phyloP scores from a whole-genome alignment of 2,329 filamentous ascomycete species.

The Clarireedia hainanense region DNA sequence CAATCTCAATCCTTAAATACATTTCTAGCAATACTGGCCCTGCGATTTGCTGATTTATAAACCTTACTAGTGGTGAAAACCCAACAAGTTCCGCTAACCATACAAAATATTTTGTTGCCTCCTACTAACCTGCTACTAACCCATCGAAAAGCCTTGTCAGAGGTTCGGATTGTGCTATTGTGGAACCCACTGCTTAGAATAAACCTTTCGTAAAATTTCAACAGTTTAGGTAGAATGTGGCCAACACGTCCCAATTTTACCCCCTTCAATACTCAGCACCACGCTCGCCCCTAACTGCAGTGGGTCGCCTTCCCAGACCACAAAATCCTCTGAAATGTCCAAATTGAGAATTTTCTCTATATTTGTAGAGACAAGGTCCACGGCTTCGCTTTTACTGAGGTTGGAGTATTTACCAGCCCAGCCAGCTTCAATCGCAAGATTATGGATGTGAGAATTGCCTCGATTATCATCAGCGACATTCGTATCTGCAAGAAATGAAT shows the following conservation, averaged over 20 bases:
- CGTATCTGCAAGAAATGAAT: not conserved
- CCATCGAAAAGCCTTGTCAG: no score
- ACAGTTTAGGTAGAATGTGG: slow-evolving; percentile 20
- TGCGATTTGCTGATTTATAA: no score
- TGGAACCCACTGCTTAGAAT: not conserved
- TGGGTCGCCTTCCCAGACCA: slow-evolving; percentile 37
- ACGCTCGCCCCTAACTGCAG: slow-evolving; percentile 34
- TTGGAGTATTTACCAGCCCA: slow-evolving; percentile 36
- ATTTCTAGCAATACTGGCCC: no score
- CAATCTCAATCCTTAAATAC: no score
- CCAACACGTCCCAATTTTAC: slow-evolving; percentile 30
- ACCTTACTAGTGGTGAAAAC: no score
- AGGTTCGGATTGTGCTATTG: no score
- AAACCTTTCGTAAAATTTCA: not conserved
- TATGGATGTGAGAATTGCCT: slow-evolving; percentile 33
- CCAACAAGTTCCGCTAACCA: no score
- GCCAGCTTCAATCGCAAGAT: slow-evolving; percentile 32
- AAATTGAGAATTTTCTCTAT: slow-evolving; percentile 36
- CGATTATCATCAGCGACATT: slow-evolving; percentile 3
- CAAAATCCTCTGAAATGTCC: slow-evolving; percentile 31
- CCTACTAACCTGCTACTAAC: no score
- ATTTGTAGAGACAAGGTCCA: slow-evolving; percentile 34
- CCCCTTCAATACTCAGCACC: slow-evolving; percentile 30
- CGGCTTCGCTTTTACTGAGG: slow-evolving; percentile 28
- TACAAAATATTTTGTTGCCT: no score